Evolutionary conservation across 805 yeast genomes (phyloP).

Genomic region (Ogataea zsoltii): DNA sequence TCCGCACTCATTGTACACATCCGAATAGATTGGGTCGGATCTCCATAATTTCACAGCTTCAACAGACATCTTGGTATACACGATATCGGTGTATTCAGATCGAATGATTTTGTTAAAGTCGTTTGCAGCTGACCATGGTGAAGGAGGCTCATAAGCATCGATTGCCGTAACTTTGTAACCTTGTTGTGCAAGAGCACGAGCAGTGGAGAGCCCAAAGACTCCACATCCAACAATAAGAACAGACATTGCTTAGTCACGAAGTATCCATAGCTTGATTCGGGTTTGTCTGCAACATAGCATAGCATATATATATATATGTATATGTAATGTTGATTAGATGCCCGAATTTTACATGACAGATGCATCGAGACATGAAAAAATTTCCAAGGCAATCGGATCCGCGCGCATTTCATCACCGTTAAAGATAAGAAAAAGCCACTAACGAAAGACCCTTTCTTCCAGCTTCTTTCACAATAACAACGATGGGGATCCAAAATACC

Average conservation of each 20-base stretch:
- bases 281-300: not conserved
- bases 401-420: constrained; percentile 1
- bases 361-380: not conserved
- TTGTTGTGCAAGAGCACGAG: constrained; percentile 34
- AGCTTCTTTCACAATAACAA: no score
- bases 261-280: no score
- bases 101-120: constrained; percentile 52
- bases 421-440: no score
- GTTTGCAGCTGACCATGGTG: constrained; percentile 46
- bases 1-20: constrained; percentile 42
- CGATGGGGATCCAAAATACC: not conserved
- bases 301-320: not conserved
- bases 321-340: no score
- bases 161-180: constrained; percentile 37
- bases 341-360: not conserved
- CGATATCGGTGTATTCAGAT: constrained; percentile 44
- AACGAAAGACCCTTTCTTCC: not conserved
- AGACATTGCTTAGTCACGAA: no score
- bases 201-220: constrained; percentile 46
- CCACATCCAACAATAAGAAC: constrained; percentile 39
- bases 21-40: constrained; percentile 34
- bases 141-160: constrained; percentile 44
- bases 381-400: not conserved
- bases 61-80: constrained; percentile 42
- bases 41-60: constrained; percentile 47